Base-by-base conservation (phyloP, 306 rosid species). In the Pueraria montana region DNA sequence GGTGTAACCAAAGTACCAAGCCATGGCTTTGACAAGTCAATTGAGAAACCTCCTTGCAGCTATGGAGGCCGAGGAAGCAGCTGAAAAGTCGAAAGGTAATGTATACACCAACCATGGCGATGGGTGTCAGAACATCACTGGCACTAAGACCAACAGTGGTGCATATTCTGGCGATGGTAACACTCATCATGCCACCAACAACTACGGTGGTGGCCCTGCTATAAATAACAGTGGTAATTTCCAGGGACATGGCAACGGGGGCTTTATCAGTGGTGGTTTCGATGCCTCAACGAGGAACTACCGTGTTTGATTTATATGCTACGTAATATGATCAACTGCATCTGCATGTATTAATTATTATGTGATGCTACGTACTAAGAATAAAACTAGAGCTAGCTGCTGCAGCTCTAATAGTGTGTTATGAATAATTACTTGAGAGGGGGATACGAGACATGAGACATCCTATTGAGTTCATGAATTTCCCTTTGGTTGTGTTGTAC, bases 191-290 rank as follows among this genome's bases (percentile, higher is more conserved):
- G 6, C 1, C 62, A 0, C 5, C 8, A 38, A 82, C 36, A 26
- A 75, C 32, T 3, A 24, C 4, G 24, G 17, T 11, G 11, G 5
- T 1, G 32, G 24, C 14, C 18, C 59, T 52, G 10, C 38, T 3
- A 2, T 61, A 20, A 68, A 56, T n/a, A 77, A 77, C 26, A 8
- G 48, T 11, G 78, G 59, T 1, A 23, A 3, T 53, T 18, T 67
- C 53, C 5, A 5, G 34, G 86, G 83, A 8, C 8, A 77, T 69
- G 86, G 79, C 34, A 77, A 83, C 8, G 83, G 79, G 1, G 73
- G 59, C 21, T 10, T 58, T 24, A 1, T 77, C 2, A 7, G 18
- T 8, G 82, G 82, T 43, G n/a, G 43, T 30, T 76, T 83, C 6
- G 11, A 78, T 12, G 48, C 74, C 11, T 49, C 74, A 16, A 20